Evolutionary conservation across 192 early-diverging fungal species (phyloP).

Genomic region (Podochytrium sp.): DNA sequence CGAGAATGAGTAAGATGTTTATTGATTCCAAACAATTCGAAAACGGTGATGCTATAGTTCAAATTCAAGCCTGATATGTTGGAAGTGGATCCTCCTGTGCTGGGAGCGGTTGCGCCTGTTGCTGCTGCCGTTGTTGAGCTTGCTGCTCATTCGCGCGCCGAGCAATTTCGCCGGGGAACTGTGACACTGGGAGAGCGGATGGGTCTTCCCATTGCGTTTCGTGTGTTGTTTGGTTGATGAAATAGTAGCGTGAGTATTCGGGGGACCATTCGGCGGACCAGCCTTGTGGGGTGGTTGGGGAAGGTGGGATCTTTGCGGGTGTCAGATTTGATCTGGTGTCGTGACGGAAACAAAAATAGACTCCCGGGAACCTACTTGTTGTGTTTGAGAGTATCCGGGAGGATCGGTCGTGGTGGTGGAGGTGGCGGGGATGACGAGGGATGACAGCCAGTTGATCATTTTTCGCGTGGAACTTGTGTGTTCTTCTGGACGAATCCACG

Average conservation of each 20-base stretch:
- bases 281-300: not conserved
- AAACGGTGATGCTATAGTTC: not conserved
- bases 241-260: conserved; percentile 14
- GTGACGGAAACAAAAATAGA: too few species aligned
- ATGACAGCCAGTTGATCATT: not conserved
- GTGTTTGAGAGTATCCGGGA: not conserved
- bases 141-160: too few species aligned
- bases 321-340: too few species aligned
- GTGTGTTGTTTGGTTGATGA: not conserved
- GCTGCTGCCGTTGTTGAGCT: not conserved
- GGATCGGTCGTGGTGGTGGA: not conserved
- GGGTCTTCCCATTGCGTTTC: conserved; percentile 13
- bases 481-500: too few species aligned
- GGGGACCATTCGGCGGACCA: conserved; percentile 25
- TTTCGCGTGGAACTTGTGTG: too few species aligned
- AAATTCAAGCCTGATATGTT: not conserved
- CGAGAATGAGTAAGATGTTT: too few species aligned
- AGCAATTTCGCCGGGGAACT: conserved; percentile 7
- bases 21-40: not conserved
- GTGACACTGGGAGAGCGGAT: not conserved
- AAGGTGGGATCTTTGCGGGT: conserved; percentile 2
- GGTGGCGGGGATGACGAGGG: not conserved
- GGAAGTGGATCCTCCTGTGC: not conserved
- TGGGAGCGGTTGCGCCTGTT: not conserved
- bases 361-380: not conserved